Evolutionary conservation across 2,329 filamentous ascomycete genomes (phyloP), one percentile per base, ranked within the genome.

Genomic region (Penicillium sp.): DNA sequence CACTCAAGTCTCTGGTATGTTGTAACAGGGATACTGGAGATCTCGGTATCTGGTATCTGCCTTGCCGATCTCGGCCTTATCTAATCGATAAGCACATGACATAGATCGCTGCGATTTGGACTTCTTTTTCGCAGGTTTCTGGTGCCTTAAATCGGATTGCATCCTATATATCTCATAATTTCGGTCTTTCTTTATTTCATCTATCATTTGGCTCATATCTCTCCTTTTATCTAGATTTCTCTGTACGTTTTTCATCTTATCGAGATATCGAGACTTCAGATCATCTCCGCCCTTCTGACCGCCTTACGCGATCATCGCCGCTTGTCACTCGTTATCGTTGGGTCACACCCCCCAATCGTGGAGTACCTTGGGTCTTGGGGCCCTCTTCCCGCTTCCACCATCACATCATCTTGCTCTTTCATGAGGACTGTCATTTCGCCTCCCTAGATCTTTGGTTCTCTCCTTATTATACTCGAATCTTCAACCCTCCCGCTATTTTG

Each of bases 251-350:
- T 45, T 34, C 27, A 13, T 48, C 55, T 56, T 41, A 56, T 54
- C 47, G 33, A 21, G n/a, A 38, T 41, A 56, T 54, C 47, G 33
- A 21, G n/a, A 38, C 29, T 47, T n/a, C 36, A 49, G 33, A 57
- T 58, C 54, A 56, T 60, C 59, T 61, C 67, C 68, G 67, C 69
- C 63, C 66, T 67, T 50, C 68, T 72, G 67, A 71, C 70, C 70
- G 69, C 70, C 68, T 69, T 65, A 54, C 40, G 50, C 55, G 61
- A 57, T 66, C 64, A 66, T 58, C 59, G 47, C 55, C 58, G 49
- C 49, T 59, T 60, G 59, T 68, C 65, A 67, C 62, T 67, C 64
- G 66, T 72, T 72, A 70, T 72, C 69, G 65, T 62, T 62, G 66
- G 67, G 67, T 66, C 62, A 66, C 63, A 47, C 60, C 63, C 60